Conservation (phyloP, 768 basidiomycete species). For the Mycena haematopus region DNA sequence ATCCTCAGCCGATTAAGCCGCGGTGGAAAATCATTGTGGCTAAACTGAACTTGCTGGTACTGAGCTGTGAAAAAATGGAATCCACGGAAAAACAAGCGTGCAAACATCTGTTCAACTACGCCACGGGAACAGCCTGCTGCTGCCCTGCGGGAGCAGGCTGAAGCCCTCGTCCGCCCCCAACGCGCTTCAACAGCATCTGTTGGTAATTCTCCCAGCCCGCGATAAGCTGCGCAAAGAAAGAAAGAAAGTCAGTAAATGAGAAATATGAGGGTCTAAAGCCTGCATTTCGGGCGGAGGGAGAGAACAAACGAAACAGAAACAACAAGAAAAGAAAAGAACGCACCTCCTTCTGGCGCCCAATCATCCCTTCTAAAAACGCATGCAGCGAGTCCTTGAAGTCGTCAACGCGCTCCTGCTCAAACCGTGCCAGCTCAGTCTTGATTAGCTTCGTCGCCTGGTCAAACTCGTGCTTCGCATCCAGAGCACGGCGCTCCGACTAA, state of each 20-base stretch:
- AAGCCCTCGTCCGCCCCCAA: conserved; percentile 33
- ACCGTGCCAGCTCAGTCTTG: conserved; percentile 88
- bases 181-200: conserved; percentile 64
- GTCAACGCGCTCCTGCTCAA: conserved; percentile 91
- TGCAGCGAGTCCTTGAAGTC: conserved; percentile 91
- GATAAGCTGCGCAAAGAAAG: conserved; percentile 69
- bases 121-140: conserved; percentile 16
- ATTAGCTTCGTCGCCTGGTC: conserved; percentile 87
- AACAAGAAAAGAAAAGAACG: conserved; percentile 25
- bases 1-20: too few relatives aligned
- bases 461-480: conserved; percentile 88
- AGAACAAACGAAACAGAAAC: not conserved
- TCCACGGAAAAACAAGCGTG: not conserved
- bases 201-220: conserved; percentile 84
- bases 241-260: conserved; percentile 7
- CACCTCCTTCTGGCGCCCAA: conserved; percentile 82
- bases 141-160: too few relatives aligned
- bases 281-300: not conserved
- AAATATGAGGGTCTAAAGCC: too few relatives aligned
- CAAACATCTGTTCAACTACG: conserved; percentile 3
- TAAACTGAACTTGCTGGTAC: not conserved
- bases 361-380: conserved; percentile 87
- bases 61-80: not conserved
- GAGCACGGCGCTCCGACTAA: conserved; percentile 83
- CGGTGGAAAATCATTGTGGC: not conserved